Percentiles rank a stretch among this genome's conserved stretches.
Evolutionary conservation across 768 basidiomycete species (phyloP).

Genomic region (Suillus alpinus): DNA sequence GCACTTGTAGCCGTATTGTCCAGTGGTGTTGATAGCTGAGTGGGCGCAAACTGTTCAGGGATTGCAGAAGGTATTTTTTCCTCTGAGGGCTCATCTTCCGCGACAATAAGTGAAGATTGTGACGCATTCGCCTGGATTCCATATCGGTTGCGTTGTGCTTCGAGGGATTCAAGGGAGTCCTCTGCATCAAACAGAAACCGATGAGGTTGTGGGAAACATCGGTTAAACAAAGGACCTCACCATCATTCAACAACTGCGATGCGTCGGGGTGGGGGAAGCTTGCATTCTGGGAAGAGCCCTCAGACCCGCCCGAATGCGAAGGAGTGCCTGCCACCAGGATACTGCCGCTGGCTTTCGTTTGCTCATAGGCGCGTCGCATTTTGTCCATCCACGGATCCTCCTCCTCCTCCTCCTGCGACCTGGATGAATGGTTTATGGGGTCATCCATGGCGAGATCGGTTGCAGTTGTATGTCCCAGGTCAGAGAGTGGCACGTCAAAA

Average conservation of each 20-base stretch:
- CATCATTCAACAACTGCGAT: slow-evolving; percentile 1
- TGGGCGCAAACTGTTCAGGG: background rate
- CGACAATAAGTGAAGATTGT: background rate
- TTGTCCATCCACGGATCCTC: slow-evolving; percentile 3
- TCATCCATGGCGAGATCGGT: slow-evolving; percentile 17
- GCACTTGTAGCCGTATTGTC: background rate
- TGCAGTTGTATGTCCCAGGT: slow-evolving; percentile 40
- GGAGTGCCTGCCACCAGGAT: slow-evolving; percentile 58
- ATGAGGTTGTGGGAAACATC: background rate
- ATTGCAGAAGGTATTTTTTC: background rate
- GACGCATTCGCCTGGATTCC: background rate
- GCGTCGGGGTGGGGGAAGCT: slow-evolving; percentile 23
- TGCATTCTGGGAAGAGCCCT: slow-evolving; percentile 20
- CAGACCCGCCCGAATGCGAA: slow-evolving; percentile 35
- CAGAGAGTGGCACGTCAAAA: slow-evolving; percentile 58
- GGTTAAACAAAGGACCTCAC: background rate
- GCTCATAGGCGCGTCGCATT: background rate
- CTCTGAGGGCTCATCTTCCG: background rate
- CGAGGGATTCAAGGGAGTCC: background rate
- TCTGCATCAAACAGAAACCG: background rate
- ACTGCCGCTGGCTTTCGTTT: slow-evolving; percentile 16
- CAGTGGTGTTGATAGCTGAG: background rate
- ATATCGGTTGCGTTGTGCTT: background rate
- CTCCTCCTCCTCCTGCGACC: slow-evolving; percentile 7
- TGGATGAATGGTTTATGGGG: background rate